phyloP scores from a whole-genome alignment of 164 flowering plant species.

The Vitis rupestris region DNA sequence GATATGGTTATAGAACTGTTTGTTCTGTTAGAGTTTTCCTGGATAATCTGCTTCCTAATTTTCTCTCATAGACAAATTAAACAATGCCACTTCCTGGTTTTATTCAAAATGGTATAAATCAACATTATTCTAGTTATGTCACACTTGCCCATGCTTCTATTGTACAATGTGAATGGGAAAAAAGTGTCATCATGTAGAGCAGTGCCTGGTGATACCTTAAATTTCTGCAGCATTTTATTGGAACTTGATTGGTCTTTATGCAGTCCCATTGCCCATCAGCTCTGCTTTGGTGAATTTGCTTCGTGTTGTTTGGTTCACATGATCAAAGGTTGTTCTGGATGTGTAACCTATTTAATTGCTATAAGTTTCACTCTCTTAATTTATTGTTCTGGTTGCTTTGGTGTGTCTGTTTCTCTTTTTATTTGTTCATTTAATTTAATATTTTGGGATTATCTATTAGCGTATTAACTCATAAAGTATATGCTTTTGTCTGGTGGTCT shows the following conservation, averaged over 20 bases:
- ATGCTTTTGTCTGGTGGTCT: not conserved
- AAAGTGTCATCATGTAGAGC: too few relatives aligned
- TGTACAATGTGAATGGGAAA: too few relatives aligned
- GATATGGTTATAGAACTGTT: not conserved
- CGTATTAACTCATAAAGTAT: not conserved
- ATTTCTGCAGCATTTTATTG: too few relatives aligned
- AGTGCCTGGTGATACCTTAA: too few relatives aligned
- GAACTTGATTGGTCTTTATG: not conserved
- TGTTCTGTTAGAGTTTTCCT: not conserved
- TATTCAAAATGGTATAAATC: too few relatives aligned
- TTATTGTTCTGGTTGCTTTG: not conserved
- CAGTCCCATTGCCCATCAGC: not conserved
- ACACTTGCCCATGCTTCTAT: too few relatives aligned
- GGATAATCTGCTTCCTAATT: not conserved
- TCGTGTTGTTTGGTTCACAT: not conserved
- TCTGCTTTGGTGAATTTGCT: slow-evolving; percentile 1
- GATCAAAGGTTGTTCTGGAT: not conserved
- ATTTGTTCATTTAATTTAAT: not conserved
- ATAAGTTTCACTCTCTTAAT: not conserved
- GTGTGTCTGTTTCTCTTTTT: too few relatives aligned
- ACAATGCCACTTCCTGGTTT: not conserved
- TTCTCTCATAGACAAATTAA: not conserved
- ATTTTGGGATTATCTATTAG: not conserved
- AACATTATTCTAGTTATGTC: too few relatives aligned
- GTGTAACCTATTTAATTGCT: not conserved